Conservation (phyloP, 2,329 filamentous ascomycete species). For the Botrytis fragariae region DNA sequence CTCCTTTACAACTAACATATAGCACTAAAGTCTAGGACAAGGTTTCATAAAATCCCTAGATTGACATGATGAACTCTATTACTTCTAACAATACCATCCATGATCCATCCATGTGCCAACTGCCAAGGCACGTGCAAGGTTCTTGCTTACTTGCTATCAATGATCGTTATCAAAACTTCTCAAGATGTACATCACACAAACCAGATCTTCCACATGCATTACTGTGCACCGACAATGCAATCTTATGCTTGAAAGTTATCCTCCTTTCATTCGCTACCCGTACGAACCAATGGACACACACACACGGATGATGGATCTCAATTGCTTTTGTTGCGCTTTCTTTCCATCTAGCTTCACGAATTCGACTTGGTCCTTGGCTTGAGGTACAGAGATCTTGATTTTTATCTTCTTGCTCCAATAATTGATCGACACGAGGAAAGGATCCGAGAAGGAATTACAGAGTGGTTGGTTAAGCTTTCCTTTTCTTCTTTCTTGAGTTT, state of each 20-base stretch:
- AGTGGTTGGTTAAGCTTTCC: background rate
- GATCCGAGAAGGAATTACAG: background rate
- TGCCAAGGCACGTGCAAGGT: background rate
- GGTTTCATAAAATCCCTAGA: background rate
- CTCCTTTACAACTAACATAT: background rate
- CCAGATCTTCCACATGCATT: background rate
- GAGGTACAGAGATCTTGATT: background rate
- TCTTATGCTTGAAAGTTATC: background rate
- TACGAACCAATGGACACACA: background rate
- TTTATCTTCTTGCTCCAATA: slow-evolving; percentile 2
- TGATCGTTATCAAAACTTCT: background rate
- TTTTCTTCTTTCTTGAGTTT: background rate
- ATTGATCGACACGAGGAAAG: background rate
- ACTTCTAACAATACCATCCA: background rate
- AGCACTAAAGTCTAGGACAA: background rate
- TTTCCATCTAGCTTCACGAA: background rate
- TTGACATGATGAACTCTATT: background rate
- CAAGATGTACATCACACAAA: background rate
- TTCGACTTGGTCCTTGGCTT: background rate
- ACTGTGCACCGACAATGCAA: slow-evolving; percentile 2
- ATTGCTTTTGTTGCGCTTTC: background rate
- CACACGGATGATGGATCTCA: background rate
- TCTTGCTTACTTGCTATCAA: background rate
- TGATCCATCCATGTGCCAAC: background rate
- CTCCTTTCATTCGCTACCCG: background rate